Evolutionary conservation across 805 yeast species (phyloP), one percentile per base, ranked within the genome.

Genomic region (Millerago galiae): DNA sequence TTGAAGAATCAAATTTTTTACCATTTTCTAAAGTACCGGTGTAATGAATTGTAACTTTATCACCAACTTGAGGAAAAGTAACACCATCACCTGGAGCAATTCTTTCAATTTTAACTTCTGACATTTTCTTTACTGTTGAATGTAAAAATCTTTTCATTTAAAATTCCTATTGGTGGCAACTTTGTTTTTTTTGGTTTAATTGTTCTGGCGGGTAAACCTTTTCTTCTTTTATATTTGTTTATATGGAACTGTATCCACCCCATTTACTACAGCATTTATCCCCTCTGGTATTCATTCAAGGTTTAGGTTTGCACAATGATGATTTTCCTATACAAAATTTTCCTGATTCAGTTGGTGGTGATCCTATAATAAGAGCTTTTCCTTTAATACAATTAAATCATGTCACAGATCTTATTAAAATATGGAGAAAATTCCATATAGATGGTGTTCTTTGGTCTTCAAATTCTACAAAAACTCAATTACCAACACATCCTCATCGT

Each of bases 1-100:
- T 77, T 43, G 97, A 89, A 41, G 96, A 87, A 67, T 91, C 98
- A 63, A 91, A 91, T 70, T 87, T 87, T 73, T 86, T 88, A 59
- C 98, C 98, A 67, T 86, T 85, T 67, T 87, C 95, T 61, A 91
- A 76, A 45, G 95, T 89, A 58, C 98, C 98, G 41, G 86, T 83
- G 79, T 91, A 91, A 72, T 91, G 97, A 62, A 91, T 91, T 51
- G 96, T 82, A 53, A 91, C 93, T 51, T 72, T 68, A 70, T 90
- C 96, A 56, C 97, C 97, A 33, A 71, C 63, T 66, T 83, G 72
- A 61, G 98, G 97, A 79, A 73, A 90, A 57, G 81, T 82, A 61
- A 72, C 75, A 51, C 93, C 95, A 65, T 91, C 96, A 66, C 97
- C 61, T 51, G 59, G 55, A 34, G 57, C 35, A 27, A 50, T 46